Evolutionary conservation across 2,329 filamentous ascomycete species (phyloP), one percentile per base, ranked within the genome.

Genomic region (Trichoderma oligosporum): DNA sequence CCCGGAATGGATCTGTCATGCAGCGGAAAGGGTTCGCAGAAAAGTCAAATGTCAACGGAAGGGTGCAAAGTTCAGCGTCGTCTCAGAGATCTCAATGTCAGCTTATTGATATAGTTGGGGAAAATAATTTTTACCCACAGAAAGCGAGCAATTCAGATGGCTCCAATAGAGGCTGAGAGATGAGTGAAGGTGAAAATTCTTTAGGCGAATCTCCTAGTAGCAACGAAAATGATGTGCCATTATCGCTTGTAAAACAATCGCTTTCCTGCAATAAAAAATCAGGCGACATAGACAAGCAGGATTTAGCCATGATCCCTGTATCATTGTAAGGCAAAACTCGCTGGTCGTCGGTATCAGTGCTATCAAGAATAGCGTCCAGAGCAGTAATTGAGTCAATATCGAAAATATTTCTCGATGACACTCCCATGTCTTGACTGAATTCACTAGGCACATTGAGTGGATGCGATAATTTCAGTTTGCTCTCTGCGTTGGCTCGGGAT

Each of bases 11-110:
- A 18, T 18, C 42, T 16, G 22, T 16, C 14, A 7, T 45, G 35
- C 46, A 52, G 42, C 56, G 56, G 11, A 58, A 45, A 5, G 56
- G 56, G 22, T 58, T 58, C 11, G 46, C 47, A 14, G 14, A 20
- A 27, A 44, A 58, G 46, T 58, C 56, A 27, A 44, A 58, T 4
- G 56, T 58, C 24, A 58, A 9, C 4, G 56, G 56, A 5, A 58
- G 35, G 16, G 41, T 38, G 18, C 56, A 58, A 35, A 58, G 39
- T 20, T 58, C 56, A 12, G 46, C 33, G 25, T 58, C 56, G 27
- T 58, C 56, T 58, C 16, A 8, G 14, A 45, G 7, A 39, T 20
- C 7, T 5, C 6, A 24, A 6, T 35, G 45, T 57, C 16, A 57
- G 55, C 45, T 11, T 11, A 25, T 12, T 29, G 18, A 5, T 7